A percentile compares a stretch with the other conserved stretches of the same genome.
These are phyloP conservation scores for Tricholoma hemisulphureum DNA, from an alignment of 768 basidiomycete genomes.

Conservation along the genomic window DNA sequence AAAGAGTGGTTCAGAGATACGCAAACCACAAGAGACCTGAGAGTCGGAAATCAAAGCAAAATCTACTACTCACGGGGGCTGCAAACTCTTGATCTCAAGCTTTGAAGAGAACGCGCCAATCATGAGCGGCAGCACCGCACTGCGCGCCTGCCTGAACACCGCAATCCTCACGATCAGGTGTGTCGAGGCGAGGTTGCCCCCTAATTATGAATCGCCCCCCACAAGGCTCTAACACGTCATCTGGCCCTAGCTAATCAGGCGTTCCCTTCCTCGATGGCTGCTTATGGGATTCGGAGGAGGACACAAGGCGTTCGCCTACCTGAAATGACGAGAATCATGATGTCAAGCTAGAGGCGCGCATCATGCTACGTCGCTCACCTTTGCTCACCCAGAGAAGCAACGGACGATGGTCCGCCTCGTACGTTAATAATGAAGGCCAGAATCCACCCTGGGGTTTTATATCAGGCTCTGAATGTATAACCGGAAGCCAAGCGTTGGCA, in stretches of 20 bases:
- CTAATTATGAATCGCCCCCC: too few relatives aligned
- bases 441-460: constrained; percentile 55
- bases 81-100: constrained; percentile 58
- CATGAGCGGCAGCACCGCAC: constrained; percentile 70
- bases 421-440: constrained; percentile 53
- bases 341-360: neutral
- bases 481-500: neutral
- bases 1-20: too few relatives aligned
- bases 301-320: constrained; percentile 57
- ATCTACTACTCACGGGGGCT: constrained; percentile 59
- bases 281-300: too few relatives aligned
- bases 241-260: too few relatives aligned
- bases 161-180: too few relatives aligned
- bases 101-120: constrained; percentile 65
- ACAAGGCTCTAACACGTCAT: too few relatives aligned
- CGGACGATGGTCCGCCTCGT: constrained; percentile 36
- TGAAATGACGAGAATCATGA: constrained; percentile 23
- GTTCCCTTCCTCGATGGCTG: too few relatives aligned
- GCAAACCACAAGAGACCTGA: too few relatives aligned
- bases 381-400: constrained; percentile 54
- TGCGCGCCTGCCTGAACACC: constrained; percentile 68
- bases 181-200: too few relatives aligned
- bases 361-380: constrained; percentile 27
- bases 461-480: neutral
- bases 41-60: neutral